A percentile compares a stretch with the other conserved stretches of the same genome.
phyloP scores from a whole-genome alignment of 1,284 basidiomycete genomes.

The Melampsora americana region DNA sequence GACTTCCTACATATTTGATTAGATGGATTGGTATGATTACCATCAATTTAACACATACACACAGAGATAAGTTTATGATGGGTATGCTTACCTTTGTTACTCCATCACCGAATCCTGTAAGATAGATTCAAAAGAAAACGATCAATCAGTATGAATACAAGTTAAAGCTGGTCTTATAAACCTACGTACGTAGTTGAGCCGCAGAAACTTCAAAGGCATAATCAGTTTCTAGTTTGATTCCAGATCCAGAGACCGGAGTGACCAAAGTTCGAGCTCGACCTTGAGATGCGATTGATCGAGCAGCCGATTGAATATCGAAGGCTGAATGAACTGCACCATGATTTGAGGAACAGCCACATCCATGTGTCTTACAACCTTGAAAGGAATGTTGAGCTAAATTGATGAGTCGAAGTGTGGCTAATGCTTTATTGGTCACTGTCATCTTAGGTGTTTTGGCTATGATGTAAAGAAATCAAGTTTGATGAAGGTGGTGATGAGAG shows the following conservation, averaged over 20 bases:
- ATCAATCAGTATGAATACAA: neutral
- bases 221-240: constrained; percentile 65
- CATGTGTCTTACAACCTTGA: constrained; percentile 44
- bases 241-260: constrained; percentile 60
- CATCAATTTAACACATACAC: neutral
- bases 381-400: constrained; percentile 23
- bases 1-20: constrained; percentile 65
- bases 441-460: neutral
- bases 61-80: neutral
- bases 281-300: constrained; percentile 39
- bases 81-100: constrained; percentile 53
- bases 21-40: constrained; percentile 2
- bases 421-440: neutral
- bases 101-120: constrained; percentile 52
- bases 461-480: no score
- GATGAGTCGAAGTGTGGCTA: constrained; percentile 36
- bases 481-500: no score
- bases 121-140: constrained; percentile 30
- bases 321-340: constrained; percentile 26
- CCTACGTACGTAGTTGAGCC: constrained; percentile 10
- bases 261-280: constrained; percentile 57
- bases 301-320: constrained; percentile 36
- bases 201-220: constrained; percentile 85
- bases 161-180: neutral
- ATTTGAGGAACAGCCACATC: constrained; percentile 44